phyloP scores from a whole-genome alignment of 768 basidiomycete species.

The Boletus pseudopeckii region DNA sequence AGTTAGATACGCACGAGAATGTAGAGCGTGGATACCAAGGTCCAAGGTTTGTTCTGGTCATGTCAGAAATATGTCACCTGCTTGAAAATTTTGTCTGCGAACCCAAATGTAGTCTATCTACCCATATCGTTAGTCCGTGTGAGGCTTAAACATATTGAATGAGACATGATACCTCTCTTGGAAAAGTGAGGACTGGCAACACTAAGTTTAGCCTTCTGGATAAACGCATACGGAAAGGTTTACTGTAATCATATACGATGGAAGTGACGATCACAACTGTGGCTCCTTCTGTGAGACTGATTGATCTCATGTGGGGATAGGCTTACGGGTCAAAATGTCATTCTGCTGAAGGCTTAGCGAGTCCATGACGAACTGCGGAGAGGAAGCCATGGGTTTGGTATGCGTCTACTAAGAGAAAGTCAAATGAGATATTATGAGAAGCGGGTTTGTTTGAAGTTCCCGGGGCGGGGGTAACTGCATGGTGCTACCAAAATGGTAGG shows the following conservation, averaged over 20 bases:
- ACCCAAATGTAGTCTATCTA: conserved; percentile 11
- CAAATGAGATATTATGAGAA: neutral
- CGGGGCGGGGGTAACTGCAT: too few relatives aligned
- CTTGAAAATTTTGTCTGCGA: neutral
- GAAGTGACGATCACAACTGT: neutral
- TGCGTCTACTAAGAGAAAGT: neutral
- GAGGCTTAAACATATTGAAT: neutral
- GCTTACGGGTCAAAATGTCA: neutral
- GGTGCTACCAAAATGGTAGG: too few relatives aligned
- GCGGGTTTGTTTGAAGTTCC: neutral
- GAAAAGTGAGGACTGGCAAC: neutral
- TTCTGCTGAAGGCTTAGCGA: neutral
- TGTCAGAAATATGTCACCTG: neutral
- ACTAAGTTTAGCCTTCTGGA: neutral
- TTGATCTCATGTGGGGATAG: neutral
- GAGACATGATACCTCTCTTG: neutral
- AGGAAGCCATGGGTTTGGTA: neutral
- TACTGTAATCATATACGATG: conserved; percentile 6
- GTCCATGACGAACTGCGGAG: neutral
- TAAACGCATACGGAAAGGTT: too few relatives aligned
- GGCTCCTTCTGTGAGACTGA: neutral
- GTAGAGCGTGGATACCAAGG: neutral
- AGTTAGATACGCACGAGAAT: neutral
- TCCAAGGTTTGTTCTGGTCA: conserved; percentile 1
- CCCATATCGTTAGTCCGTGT: neutral